These are phyloP conservation scores for Amanita exitialis DNA, from an alignment of 768 basidiomycete species.

Conservation along the genomic window DNA sequence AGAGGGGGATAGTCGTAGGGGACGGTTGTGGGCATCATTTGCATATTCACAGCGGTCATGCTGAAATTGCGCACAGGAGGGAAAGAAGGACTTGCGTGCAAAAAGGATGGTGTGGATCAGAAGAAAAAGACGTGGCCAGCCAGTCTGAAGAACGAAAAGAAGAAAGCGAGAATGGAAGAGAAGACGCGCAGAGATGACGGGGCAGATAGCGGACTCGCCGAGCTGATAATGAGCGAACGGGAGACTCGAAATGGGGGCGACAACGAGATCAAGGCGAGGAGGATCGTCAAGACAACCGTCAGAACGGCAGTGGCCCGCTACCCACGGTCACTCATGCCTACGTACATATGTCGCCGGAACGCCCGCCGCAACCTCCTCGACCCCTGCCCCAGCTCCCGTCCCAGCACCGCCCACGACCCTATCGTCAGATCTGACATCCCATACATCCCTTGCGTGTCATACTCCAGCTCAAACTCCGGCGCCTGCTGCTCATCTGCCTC, in stretches of 20 bases:
- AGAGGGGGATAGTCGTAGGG: slow-evolving; percentile 65
- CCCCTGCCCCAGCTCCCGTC: slow-evolving; percentile 45
- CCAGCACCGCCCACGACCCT: slow-evolving; percentile 59
- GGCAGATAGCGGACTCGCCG: no score
- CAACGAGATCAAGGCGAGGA: slow-evolving; percentile 12
- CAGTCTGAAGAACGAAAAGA: slow-evolving; percentile 20
- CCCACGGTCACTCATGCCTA: slow-evolving; percentile 9
- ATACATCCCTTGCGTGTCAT: slow-evolving; percentile 60
- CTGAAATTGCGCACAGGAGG: slow-evolving; percentile 10
- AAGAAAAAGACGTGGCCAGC: slow-evolving; percentile 46
- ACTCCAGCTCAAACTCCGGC: slow-evolving; percentile 70
- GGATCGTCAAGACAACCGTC: slow-evolving; percentile 34
- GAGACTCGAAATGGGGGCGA: slow-evolving; percentile 9
- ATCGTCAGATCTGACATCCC: slow-evolving; percentile 71
- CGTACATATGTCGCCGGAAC: slow-evolving; percentile 71
- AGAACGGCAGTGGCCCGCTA: slow-evolving; percentile 3
- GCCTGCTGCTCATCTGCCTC: slow-evolving; percentile 31
- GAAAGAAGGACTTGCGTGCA: slow-evolving; percentile 11
- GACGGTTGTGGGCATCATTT: slow-evolving; percentile 57
- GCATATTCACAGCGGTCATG: slow-evolving; percentile 71
- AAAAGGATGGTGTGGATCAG: slow-evolving; percentile 25
- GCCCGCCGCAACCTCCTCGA: slow-evolving; percentile 45
- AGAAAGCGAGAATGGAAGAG: slow-evolving; percentile 13
- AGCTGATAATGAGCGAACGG: slow-evolving; percentile 24
- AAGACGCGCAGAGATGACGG: slow-evolving; percentile 16